Conservation (phyloP, 352 stramenopile genomes). For the Phytophthora pluvialis region DNA sequence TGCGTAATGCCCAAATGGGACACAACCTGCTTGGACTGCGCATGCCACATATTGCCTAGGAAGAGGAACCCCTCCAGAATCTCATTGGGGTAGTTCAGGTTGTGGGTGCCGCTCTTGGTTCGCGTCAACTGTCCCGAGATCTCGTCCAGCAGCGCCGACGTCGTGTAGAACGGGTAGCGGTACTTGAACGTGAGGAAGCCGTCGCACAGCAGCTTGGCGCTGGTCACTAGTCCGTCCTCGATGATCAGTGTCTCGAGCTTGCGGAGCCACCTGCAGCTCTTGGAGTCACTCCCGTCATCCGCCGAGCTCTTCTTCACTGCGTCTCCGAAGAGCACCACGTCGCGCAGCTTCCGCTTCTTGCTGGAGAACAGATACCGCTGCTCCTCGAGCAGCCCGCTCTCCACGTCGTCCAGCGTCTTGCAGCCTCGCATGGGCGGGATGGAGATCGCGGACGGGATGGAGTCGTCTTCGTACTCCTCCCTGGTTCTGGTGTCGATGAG, state of each 20-base stretch:
- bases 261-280: slow-evolving; percentile 51
- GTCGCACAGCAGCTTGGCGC: slow-evolving; percentile 75
- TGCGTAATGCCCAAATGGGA: slow-evolving; percentile 86
- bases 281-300: slow-evolving; percentile 25
- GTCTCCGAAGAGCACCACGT: slow-evolving; percentile 84
- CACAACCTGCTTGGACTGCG: slow-evolving; percentile 76
- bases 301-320: slow-evolving; percentile 47
- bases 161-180: slow-evolving; percentile 88
- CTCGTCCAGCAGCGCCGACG: slow-evolving; percentile 65
- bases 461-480: slow-evolving; percentile 69
- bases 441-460: slow-evolving; percentile 78
- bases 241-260: slow-evolving; percentile 73
- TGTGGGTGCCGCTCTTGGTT: slow-evolving; percentile 85
- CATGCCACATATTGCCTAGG: slow-evolving; percentile 91
- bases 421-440: slow-evolving; percentile 62
- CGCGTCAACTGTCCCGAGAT: slow-evolving; percentile 67
- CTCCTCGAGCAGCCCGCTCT: slow-evolving; percentile 61
- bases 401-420: slow-evolving; percentile 57
- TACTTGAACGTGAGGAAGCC: slow-evolving; percentile 89
- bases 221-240: slow-evolving; percentile 78
- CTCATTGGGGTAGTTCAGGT: slow-evolving; percentile 90
- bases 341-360: slow-evolving; percentile 81
- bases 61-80: slow-evolving; percentile 89
- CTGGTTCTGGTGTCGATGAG: slow-evolving; percentile 71
- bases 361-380: slow-evolving; percentile 72